These are phyloP conservation scores for Gamsiella multidivaricata DNA, from an alignment of 192 early-diverging fungal genomes.

Conservation along the genomic window DNA sequence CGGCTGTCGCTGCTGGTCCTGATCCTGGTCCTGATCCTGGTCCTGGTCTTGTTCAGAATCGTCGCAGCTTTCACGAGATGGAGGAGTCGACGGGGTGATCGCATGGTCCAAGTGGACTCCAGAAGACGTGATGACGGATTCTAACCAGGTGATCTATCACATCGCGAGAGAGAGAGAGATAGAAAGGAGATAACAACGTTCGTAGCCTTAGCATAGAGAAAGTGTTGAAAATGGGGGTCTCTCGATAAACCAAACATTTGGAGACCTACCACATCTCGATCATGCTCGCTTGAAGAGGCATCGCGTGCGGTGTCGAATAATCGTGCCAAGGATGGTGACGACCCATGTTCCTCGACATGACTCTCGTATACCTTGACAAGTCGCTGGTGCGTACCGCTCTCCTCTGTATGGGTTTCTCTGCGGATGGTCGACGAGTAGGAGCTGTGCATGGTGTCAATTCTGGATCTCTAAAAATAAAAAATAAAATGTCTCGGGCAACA, in stretches of 20 bases:
- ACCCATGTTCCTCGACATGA: conserved; percentile 19
- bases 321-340: conserved; percentile 23
- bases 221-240: too few relatives aligned
- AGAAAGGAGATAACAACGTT: too few relatives aligned
- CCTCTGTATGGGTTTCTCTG: not conserved
- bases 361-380: conserved; percentile 20
- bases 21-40: too few relatives aligned
- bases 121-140: conserved; percentile 6
- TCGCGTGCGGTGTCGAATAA: conserved; percentile 47
- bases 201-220: too few relatives aligned
- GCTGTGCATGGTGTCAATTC: conserved; percentile 11
- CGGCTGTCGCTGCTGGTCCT: not conserved
- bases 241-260: too few relatives aligned
- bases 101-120: not conserved
- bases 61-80: not conserved
- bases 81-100: not conserved
- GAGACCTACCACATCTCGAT: conserved; percentile 48
- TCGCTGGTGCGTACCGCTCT: conserved; percentile 8
- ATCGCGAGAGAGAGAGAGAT: not conserved
- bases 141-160: conserved; percentile 35
- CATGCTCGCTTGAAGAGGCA: conserved; percentile 33
- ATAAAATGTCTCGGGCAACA: not conserved
- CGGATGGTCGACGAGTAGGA: conserved; percentile 12
- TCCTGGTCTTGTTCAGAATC: not conserved
- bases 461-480: not conserved